Evolutionary conservation across 306 rosid species (phyloP).

Genomic region (Fragaria ananassa): DNA sequence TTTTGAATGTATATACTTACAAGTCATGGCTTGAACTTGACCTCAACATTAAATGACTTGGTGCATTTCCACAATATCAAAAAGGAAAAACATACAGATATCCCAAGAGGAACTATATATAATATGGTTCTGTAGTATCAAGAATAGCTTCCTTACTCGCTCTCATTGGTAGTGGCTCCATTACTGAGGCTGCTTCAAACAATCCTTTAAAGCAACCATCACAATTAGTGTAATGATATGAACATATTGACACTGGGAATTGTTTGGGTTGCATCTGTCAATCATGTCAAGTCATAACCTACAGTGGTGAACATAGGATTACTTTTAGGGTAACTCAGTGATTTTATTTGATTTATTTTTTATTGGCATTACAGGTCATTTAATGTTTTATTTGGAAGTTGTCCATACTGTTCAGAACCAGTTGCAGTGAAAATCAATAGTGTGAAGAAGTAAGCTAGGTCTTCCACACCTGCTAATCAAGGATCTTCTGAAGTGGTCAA

Average conservation of each 20-base stretch:
- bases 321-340: neutral
- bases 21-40: conserved; percentile 1
- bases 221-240: neutral
- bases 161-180: neutral
- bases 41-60: neutral
- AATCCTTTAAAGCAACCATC: neutral
- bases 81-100: neutral
- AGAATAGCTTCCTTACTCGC: neutral
- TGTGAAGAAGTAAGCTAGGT: conserved; percentile 9
- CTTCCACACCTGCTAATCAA: neutral
- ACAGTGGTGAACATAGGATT: conserved; percentile 8
- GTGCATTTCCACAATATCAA: neutral
- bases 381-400: conserved; percentile 36
- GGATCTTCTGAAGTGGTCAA: neutral
- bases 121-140: neutral
- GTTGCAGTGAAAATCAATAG: conserved; percentile 33
- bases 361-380: conserved; percentile 34
- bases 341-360: neutral
- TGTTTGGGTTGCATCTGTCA: neutral
- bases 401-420: conserved; percentile 40
- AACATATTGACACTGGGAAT: neutral
- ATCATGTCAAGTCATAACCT: neutral
- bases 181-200: neutral
- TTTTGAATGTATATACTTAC: neutral
- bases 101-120: neutral